Evolutionary conservation across 2,329 filamentous ascomycete species (phyloP).

Genomic region (Corinectria fuckeliana): DNA sequence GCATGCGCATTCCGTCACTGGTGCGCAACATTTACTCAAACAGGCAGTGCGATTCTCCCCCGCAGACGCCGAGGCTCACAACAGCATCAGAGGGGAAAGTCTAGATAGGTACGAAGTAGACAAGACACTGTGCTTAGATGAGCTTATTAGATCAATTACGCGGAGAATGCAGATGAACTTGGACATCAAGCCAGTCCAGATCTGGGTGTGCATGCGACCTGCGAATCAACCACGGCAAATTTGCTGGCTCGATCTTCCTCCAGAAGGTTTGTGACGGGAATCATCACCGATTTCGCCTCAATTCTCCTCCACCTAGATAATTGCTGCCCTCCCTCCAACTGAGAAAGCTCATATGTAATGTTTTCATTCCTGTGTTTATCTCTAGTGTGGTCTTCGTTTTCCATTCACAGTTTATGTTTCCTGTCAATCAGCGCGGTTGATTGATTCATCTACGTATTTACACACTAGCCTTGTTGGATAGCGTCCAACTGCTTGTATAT

Average conservation of each 20-base stretch:
- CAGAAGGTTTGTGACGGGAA: not conserved
- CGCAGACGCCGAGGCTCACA: not conserved
- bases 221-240: constrained; percentile 6
- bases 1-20: not conserved
- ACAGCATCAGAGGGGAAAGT: not conserved
- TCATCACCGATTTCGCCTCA: not conserved
- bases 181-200: constrained; percentile 15
- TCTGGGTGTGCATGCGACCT: constrained; percentile 17
- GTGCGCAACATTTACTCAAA: constrained; percentile 18
- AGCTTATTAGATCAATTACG: too few relatives aligned
- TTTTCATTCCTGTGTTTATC: too few relatives aligned
- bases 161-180: too few relatives aligned
- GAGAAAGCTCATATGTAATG: too few relatives aligned
- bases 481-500: too few relatives aligned
- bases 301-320: not conserved
- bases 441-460: too few relatives aligned
- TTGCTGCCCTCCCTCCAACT: too few relatives aligned
- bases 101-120: too few relatives aligned
- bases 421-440: not conserved
- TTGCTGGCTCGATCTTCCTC: not conserved
- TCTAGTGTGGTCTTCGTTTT: too few relatives aligned
- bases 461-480: not conserved
- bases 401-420: not conserved
- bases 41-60: constrained; percentile 2
- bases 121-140: too few relatives aligned